phyloP scores from a whole-genome alignment of 208 protist species.

The Trypanosoma melophagium region DNA sequence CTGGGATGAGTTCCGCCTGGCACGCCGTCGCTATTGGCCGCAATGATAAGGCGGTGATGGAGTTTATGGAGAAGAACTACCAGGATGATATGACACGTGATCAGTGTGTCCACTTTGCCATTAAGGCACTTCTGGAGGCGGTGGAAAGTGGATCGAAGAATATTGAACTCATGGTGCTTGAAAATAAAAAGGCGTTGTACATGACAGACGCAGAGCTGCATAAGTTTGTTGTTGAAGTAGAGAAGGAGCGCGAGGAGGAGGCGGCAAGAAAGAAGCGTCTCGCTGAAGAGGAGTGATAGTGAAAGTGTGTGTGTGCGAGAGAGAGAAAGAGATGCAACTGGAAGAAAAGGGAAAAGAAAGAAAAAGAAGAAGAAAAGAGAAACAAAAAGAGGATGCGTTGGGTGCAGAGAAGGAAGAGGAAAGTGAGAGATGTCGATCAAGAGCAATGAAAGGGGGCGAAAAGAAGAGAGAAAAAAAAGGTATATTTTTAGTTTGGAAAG shows the following conservation, averaged over 20 bases:
- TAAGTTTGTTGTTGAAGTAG: conserved; percentile 75
- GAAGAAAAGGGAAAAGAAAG: conserved; percentile 11
- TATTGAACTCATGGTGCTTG: conserved; percentile 85
- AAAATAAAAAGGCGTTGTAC: conserved; percentile 63
- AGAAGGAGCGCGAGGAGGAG: conserved; percentile 90
- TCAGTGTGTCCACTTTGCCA: conserved; percentile 96
- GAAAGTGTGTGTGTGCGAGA: neutral
- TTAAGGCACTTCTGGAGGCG: conserved; percentile 98
- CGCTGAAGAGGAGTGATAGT: conserved; percentile 74
- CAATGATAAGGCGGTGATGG: conserved; percentile 97
- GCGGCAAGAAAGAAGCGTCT: conserved; percentile 72
- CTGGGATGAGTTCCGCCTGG: conserved; percentile 86
- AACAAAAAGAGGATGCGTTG: conserved; percentile 9
- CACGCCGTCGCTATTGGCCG: conserved; percentile 87
- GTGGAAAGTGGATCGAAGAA: conserved; percentile 92
- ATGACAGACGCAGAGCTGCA: conserved; percentile 79
- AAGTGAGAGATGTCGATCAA: neutral
- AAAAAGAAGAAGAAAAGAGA: conserved; percentile 9
- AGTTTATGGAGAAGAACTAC: conserved; percentile 99
- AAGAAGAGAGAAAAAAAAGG: too few relatives aligned
- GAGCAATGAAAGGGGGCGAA: too few relatives aligned
- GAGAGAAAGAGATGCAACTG: conserved; percentile 2
- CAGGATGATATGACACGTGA: conserved; percentile 89
- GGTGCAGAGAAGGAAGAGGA: neutral
- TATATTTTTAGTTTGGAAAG: too few relatives aligned